Base-by-base conservation (phyloP, 345 rosid genomes). In the Hypericum perforatum region DNA sequence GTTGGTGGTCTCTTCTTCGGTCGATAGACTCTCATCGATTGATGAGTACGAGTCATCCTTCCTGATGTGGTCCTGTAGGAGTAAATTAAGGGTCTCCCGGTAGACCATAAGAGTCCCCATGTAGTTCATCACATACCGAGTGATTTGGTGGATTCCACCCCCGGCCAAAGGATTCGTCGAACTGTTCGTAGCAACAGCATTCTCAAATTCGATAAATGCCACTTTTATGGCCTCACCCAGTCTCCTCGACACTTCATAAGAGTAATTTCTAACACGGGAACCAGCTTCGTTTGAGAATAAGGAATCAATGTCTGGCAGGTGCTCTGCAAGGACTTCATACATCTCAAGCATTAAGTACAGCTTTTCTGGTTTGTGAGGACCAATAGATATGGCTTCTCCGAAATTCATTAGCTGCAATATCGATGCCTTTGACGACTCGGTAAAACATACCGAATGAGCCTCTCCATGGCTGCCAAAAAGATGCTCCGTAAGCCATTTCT, bases 51-150 rank as follows among this genome's bases (percentile, higher is more conserved):
- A 43, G 32, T 56, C 43, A 40, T 70, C 74, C 9, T 52, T 62
- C 52, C 65, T 75, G 13, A 71, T 80, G 1, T 48, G 66, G 53
- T 74, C 77, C 66, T 71, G 76, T 45, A 86, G 76, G 63, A 90
- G 89, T 7, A 66, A 64, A 72, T 79, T 74, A 0, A 90, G 85
- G 12, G 79, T 78, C 14, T 79, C 82, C 4, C 71, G 70, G 54
- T 84, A 84, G 63, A 84, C 96, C 0, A 78, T 81, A 0, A 90
- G 81, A 11, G 67, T 72, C 61, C 70, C 73, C 51, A 86, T 38
- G 74, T 84, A 86, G 49, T 86, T 86, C 95, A 90, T 86, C 14
- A 90, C 94, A 11, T 81, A 86, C 49, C 74, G 76, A 8, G 97
- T 84, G 60, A 90, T 68, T 11, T 64, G 97, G 59, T 80, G 96